Evolutionary conservation across 176 grass and related monocot species (phyloP), one percentile per base, ranked within the genome.

Genomic region (Lolium multiflorum): DNA sequence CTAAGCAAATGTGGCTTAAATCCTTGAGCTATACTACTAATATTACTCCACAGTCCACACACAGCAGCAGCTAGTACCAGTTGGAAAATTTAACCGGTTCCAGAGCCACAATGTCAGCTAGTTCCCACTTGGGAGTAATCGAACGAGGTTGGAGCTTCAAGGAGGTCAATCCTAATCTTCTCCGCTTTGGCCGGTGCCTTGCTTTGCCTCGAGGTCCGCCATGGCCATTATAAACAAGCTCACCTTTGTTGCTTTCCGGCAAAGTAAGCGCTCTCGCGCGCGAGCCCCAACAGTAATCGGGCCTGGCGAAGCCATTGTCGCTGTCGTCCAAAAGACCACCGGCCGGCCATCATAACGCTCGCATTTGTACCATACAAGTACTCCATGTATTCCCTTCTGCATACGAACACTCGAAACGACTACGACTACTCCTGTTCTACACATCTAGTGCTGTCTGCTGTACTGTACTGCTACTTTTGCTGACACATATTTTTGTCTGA

Each of bases 221-320:
- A 54, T 51, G 17, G 80, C 80, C 85, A 67, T 85, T 83, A 79
- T 83, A 79, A 74, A 54, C 66, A 74, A 87, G 51, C 74, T 25
- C 39, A 59, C 41, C 74, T 83, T 83, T 85, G 86, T 91, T 91
- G 77, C 90, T 91, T 81, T 91, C 51, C 59, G 21, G 61, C 86
- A 88, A 88, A 88, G 90, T 59, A 85, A 79, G 71, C 77, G 48
- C 26, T 35, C 31, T 35, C 31, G 2, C 13, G 63, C 63, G 77
- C 69, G 68, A 39, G 3, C 77, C 71, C 86, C 86, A 88, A 88
- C 77, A 76, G 82, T 81, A 49, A 16, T 71, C 11, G 28, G 62
- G 54, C 61, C 57, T 17, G 51, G 44, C 43, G 48, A 41, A 26
- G 83, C 43, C 81, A 88, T 46, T 81, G 81, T 77, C 14, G 31